A percentile compares a stretch with the other conserved stretches of the same genome.
These are phyloP conservation scores for Begonia peltatifolia DNA, from an alignment of 306 rosid species.

Conservation along the genomic window DNA sequence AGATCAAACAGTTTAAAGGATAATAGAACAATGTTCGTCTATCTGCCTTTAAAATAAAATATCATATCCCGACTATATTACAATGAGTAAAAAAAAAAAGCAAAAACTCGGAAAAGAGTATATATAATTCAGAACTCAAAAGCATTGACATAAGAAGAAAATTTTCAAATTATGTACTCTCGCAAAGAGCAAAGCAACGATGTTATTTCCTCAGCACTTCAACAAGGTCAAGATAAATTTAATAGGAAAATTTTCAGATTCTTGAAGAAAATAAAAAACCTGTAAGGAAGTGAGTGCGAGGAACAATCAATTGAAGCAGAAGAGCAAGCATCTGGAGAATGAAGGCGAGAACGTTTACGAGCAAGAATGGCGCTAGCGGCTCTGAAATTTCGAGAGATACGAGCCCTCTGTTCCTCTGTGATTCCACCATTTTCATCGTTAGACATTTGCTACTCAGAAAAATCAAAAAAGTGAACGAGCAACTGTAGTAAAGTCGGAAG, in stretches of 20 bases:
- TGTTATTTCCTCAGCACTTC: too few species aligned
- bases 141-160: not conserved
- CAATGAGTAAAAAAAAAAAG: too few species aligned
- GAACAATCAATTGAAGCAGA: conserved; percentile 2
- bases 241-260: too few species aligned
- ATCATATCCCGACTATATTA: too few species aligned
- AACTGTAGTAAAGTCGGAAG: conserved; percentile 1
- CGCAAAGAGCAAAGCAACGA: too few species aligned
- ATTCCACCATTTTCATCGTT: conserved; percentile 14
- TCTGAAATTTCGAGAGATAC: conserved; percentile 43
- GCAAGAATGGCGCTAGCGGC: conserved; percentile 59
- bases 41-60: too few species aligned
- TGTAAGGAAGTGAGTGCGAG: conserved; percentile 8
- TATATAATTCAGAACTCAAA: too few species aligned
- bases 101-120: too few species aligned
- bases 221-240: too few species aligned
- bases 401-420: conserved; percentile 35
- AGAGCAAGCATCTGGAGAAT: conserved; percentile 16
- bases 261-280: conserved; percentile 7
- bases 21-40: too few species aligned
- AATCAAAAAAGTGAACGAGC: not conserved
- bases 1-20: too few species aligned
- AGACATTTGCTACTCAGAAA: not conserved
- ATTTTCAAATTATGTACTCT: conserved; percentile 3
- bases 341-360: conserved; percentile 48